Base-by-base conservation (phyloP, 2,329 filamentous ascomycete genomes). In the Dactylonectria estremocensis region DNA sequence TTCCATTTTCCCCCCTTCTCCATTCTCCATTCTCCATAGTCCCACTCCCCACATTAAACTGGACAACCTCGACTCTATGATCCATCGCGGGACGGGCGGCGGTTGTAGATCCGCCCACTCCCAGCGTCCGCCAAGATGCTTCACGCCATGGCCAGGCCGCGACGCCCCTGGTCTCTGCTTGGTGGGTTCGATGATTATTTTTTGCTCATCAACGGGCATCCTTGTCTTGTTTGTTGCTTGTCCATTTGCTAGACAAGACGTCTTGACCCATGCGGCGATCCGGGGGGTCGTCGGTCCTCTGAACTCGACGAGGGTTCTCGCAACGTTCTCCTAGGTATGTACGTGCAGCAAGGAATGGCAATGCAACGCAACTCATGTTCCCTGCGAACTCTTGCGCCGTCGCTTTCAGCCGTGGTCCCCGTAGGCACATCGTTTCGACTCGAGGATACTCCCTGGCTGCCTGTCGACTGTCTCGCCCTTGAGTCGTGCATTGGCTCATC, bases 191-290 rank as follows among this genome's bases (percentile, higher is more conserved):
- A 46, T 33, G 28, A 31, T 35, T 20, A 5, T 20, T 48, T 35
- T 28, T 54, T 22, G 28, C 20, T 64, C 31, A 28, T 28, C 24
- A 28, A 7, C 24, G 4, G 4, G 24, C 4, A 28, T 7, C 24
- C 24, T 28, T 28, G 24, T 28, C 24, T 4, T 28, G 24, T 28
- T 28, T 28, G 7, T 28, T 4, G 24, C 24, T 28, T 64, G 45
- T 54, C 48, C 46, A 54, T 54, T 31, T 61, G 22, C 62, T 28
- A 43, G 54, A 50, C 62, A 28, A 43, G 54, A 50, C 45, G 28
- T 53, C 53, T 14, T 35, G 18, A 58, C 56, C 62, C 49, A 65
- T 65, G 62, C 55, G 62, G 55, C 56, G 56, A 65, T 61, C 56
- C 62, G 33, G 56, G 40, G 37, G 37, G 7, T 50, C 56, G 7